These are phyloP conservation scores for Curvularia hawaiiensis DNA, from an alignment of 2,329 filamentous ascomycete species.

Conservation along the genomic window DNA sequence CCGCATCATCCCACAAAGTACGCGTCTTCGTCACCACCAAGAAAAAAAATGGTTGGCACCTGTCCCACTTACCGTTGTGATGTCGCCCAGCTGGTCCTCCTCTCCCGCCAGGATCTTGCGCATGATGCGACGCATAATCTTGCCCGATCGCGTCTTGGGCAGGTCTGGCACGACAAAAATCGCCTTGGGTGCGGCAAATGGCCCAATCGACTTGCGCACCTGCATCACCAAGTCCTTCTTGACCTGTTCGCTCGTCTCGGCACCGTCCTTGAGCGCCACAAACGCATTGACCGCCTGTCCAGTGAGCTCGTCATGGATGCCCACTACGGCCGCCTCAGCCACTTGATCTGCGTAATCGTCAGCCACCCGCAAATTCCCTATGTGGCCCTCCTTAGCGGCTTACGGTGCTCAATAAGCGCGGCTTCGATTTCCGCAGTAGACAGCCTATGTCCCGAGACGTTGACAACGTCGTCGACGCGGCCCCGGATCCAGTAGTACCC, in stretches of 20 bases:
- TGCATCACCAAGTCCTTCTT: constrained; percentile 94
- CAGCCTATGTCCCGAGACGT: constrained; percentile 93
- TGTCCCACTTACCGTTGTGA: constrained; percentile 72
- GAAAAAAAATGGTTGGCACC: constrained; percentile 11
- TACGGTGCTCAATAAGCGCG: constrained; percentile 87
- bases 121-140: constrained; percentile 98
- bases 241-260: constrained; percentile 75
- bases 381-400: constrained; percentile 20
- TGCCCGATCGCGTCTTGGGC: constrained; percentile 95
- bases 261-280: constrained; percentile 86
- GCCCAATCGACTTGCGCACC: constrained; percentile 95
- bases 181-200: constrained; percentile 94
- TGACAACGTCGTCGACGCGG: constrained; percentile 97
- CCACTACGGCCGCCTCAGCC: constrained; percentile 94
- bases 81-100: constrained; percentile 95
- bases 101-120: constrained; percentile 97
- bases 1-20: constrained; percentile 25
- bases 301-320: constrained; percentile 89
- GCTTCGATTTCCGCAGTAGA: constrained; percentile 98
- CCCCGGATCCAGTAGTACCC: constrained; percentile 99
- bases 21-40: constrained; percentile 36
- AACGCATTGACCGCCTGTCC: constrained; percentile 98
- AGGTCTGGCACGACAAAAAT: constrained; percentile 91
- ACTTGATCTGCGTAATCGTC: constrained; percentile 62
- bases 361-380: constrained; percentile 18